Percentiles rank a stretch among this genome's conserved stretches.
Conservation (phyloP, 1,139 yeast species). For the Suhomyces bribrorum region DNA sequence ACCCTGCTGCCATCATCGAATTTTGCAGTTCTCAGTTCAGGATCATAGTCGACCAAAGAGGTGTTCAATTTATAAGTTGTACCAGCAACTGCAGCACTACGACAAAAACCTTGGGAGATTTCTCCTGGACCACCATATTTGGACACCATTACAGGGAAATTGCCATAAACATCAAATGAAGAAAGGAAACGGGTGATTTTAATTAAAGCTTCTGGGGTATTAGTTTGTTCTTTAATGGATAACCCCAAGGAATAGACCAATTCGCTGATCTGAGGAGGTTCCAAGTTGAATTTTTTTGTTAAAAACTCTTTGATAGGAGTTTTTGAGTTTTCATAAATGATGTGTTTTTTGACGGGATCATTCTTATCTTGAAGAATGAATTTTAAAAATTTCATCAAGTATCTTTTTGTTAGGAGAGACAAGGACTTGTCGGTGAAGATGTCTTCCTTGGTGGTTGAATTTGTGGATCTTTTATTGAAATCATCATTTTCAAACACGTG, state of each 20-base stretch:
- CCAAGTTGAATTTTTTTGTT: constrained; percentile 64
- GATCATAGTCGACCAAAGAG: constrained; percentile 62
- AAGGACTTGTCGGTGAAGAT: constrained; percentile 88
- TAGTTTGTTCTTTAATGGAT: constrained; percentile 58
- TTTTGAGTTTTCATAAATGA: constrained; percentile 58
- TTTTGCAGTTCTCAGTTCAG: constrained; percentile 61
- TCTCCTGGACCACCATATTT: constrained; percentile 98
- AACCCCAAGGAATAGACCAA: constrained; percentile 84
- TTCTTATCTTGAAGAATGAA: constrained; percentile 74
- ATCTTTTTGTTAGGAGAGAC: constrained; percentile 73
- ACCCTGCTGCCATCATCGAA: constrained; percentile 78
- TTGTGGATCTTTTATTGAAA: constrained; percentile 74
- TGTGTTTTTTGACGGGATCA: constrained; percentile 45
- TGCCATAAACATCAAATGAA: constrained; percentile 92
- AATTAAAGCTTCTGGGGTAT: constrained; percentile 72
- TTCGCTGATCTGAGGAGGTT: constrained; percentile 75
- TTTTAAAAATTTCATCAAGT: constrained; percentile 89
- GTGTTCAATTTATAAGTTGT: constrained; percentile 87
- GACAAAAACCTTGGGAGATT: constrained; percentile 92
- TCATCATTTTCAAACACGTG: constrained; percentile 90
- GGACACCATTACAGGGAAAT: constrained; percentile 87
- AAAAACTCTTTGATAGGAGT: constrained; percentile 62
- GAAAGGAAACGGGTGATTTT: constrained; percentile 80
- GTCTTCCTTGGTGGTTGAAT: constrained; percentile 74
- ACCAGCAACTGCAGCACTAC: constrained; percentile 98